A percentile compares a stretch with the other conserved stretches of the same genome.
phyloP scores from a whole-genome alignment of 2,329 filamentous ascomycete species.

The Celoporthe dispersa region DNA sequence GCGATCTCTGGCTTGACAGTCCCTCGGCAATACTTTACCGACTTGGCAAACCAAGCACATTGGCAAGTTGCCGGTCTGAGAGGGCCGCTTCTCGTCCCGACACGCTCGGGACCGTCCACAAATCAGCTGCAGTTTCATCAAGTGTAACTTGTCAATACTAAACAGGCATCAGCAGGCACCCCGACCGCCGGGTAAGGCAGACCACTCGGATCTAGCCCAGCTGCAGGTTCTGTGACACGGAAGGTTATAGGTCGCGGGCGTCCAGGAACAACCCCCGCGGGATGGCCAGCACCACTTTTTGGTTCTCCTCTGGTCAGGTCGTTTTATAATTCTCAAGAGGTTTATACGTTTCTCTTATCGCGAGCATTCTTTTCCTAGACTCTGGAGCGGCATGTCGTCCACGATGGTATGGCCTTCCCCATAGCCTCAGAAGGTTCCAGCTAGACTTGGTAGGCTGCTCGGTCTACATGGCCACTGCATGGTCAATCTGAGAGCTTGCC shows the following conservation, averaged over 20 bases:
- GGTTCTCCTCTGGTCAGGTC: not conserved
- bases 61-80: not conserved
- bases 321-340: not conserved
- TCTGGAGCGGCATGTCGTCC: not conserved
- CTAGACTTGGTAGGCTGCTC: not conserved
- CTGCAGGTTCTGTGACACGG: not conserved
- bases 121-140: conserved; percentile 20
- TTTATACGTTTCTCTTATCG: not conserved
- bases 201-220: not conserved
- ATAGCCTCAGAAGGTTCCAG: not conserved
- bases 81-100: conserved; percentile 12
- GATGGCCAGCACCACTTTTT: not conserved
- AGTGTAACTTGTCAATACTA: conserved; percentile 14
- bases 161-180: conserved; percentile 13
- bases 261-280: not conserved
- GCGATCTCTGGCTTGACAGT: not conserved
- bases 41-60: not conserved
- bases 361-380: not conserved
- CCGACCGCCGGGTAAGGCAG: conserved; percentile 8
- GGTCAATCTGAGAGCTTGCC: not conserved
- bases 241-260: not conserved
- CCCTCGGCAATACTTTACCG: not conserved
- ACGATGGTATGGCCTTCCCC: not conserved
- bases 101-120: conserved; percentile 10
- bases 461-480: not conserved